Evolutionary conservation across 345 rosid species (phyloP).

Genomic region (Citrus reticulata): DNA sequence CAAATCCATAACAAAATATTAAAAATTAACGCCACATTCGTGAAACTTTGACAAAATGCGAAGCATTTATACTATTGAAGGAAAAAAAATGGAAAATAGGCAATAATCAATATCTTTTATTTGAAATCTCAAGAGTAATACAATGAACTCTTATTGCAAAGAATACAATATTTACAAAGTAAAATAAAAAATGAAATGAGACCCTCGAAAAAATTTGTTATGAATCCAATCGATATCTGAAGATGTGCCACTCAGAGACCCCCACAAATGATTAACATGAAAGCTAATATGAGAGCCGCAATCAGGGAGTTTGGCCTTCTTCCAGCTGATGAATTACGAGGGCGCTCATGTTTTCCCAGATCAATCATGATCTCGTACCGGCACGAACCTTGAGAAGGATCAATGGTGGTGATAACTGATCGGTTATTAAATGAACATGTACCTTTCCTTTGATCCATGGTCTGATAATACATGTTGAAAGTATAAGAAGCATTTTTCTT

Average conservation of each 20-base stretch:
- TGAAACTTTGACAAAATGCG: too few species aligned
- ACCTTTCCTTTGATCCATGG: conserved; percentile 55
- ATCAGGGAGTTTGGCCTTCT: background rate
- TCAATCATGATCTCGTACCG: conserved; percentile 65
- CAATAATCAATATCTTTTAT: background rate
- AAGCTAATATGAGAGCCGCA: conserved; percentile 7
- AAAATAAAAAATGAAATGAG: background rate
- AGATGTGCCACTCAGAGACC: background rate
- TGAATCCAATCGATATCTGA: background rate
- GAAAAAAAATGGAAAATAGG: background rate
- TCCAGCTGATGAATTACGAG: conserved; percentile 18
- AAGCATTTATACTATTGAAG: background rate
- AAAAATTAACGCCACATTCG: too few species aligned
- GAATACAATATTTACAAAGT: background rate
- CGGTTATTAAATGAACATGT: conserved; percentile 44
- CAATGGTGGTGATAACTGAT: conserved; percentile 32
- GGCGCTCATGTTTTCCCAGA: conserved; percentile 29
- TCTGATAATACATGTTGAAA: conserved; percentile 70
- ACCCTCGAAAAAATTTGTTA: background rate
- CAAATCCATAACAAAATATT: too few species aligned
- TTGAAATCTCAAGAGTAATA: background rate
- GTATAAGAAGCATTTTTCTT: conserved; percentile 68
- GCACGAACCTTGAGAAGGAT: conserved; percentile 56
- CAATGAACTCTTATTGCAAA: background rate
- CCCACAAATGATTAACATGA: conserved; percentile 1